Conservation (phyloP, 257 asterid genomes). For the Salvia hispanica region DNA sequence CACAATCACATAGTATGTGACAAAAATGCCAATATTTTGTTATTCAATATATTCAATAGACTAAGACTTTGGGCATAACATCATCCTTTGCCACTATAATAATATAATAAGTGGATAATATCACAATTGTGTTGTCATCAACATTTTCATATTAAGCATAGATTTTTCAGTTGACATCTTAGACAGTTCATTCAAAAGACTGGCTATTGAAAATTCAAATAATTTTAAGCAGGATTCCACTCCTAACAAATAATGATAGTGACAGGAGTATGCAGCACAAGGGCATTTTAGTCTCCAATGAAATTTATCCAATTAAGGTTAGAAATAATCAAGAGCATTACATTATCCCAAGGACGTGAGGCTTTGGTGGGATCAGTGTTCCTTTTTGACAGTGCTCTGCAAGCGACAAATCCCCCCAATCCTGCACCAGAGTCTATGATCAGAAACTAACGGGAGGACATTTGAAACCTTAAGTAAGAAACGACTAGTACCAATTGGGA, state of each 20-base stretch:
- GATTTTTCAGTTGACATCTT: constrained; percentile 1
- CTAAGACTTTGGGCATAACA: no score
- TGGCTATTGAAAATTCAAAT: not conserved
- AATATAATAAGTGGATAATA: not conserved
- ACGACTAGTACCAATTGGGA: constrained; percentile 71
- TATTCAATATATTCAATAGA: constrained; percentile 11
- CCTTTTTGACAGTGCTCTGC: constrained; percentile 86
- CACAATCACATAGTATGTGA: not conserved
- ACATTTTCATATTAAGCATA: not conserved
- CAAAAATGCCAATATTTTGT: constrained; percentile 8
- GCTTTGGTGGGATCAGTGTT: constrained; percentile 89
- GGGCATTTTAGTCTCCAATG: constrained; percentile 20
- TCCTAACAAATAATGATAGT: constrained; percentile 11
- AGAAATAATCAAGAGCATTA: constrained; percentile 44
- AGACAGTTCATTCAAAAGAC: not conserved
- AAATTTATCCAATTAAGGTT: constrained; percentile 20
- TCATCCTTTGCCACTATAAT: not conserved
- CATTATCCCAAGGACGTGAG: constrained; percentile 96
- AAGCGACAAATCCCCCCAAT: constrained; percentile 93
- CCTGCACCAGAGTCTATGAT: constrained; percentile 53
- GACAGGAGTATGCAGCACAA: constrained; percentile 10
- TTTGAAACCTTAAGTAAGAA: constrained; percentile 23
- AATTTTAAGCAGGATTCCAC: not conserved
- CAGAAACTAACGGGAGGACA: constrained; percentile 20
- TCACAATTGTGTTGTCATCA: not conserved